Evolutionary conservation across 257 asterid genomes (phyloP).

Genomic region (Knoxia roxburghii): DNA sequence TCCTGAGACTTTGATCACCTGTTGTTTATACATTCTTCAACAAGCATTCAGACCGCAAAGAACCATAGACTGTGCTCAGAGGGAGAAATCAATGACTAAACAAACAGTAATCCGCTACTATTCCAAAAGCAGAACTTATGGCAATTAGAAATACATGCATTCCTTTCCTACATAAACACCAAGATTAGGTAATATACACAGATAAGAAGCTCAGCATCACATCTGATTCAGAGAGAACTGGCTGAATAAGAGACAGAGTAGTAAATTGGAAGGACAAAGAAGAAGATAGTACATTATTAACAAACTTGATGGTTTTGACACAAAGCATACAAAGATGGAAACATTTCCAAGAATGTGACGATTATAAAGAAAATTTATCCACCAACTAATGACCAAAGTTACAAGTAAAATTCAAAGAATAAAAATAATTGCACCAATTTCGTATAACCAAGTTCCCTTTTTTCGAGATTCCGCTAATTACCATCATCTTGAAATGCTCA

Average conservation of each 20-base stretch:
- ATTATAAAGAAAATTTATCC: not conserved
- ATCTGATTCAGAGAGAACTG: too few relatives aligned
- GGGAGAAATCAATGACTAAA: not conserved
- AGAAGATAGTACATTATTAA: not conserved
- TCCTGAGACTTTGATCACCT: not conserved
- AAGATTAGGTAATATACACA: too few relatives aligned
- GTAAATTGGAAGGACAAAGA: not conserved
- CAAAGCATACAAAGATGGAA: slow-evolving; percentile 3
- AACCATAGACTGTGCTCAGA: not conserved
- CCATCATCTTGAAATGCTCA: slow-evolving; percentile 17
- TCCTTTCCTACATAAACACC: too few relatives aligned
- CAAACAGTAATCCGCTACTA: not conserved
- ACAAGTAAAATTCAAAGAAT: slow-evolving; percentile 13
- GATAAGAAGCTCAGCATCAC: not conserved
- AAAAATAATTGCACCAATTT: slow-evolving; percentile 7
- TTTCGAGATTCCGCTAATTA: slow-evolving; percentile 5
- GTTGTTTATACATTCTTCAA: not conserved
- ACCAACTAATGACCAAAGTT: not conserved
- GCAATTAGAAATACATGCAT: not conserved
- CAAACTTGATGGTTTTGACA: slow-evolving; percentile 9
- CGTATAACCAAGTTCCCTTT: not conserved
- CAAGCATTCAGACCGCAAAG: not conserved
- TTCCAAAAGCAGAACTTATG: not conserved
- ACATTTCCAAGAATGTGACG: slow-evolving; percentile 4
- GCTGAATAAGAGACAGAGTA: not conserved